A percentile compares a stretch with the other conserved stretches of the same genome.
phyloP scores from a whole-genome alignment of 352 stramenopile genomes.

The Pythium brachiatum region DNA sequence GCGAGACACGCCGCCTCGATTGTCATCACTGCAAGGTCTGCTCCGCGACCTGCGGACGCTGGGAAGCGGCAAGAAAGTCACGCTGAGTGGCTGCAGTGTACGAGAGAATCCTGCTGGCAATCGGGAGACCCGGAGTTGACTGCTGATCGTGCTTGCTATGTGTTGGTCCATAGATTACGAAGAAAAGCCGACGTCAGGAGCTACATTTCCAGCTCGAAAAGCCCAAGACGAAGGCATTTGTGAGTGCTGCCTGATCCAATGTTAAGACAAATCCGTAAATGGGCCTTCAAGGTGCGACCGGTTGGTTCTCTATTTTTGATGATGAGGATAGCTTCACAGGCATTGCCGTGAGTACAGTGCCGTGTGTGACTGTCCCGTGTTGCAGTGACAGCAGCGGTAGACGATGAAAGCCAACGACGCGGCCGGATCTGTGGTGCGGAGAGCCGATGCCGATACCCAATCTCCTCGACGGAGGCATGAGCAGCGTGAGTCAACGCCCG shows the following conservation, averaged over 20 bases:
- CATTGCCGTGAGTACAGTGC: too few species aligned
- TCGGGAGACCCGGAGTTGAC: too few species aligned
- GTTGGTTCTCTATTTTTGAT: background rate
- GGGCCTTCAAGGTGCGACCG: too few species aligned
- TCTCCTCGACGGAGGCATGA: background rate
- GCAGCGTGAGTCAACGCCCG: background rate
- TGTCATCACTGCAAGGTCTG: slow-evolving; percentile 49
- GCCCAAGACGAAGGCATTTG: background rate
- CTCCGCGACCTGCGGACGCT: slow-evolving; percentile 44
- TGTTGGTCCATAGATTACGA: slow-evolving; percentile 20
- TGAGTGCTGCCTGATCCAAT: background rate
- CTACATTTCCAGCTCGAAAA: slow-evolving; percentile 26
- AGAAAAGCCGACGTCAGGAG: slow-evolving; percentile 14
- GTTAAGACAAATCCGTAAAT: background rate
- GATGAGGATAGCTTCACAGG: background rate
- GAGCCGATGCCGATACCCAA: background rate
- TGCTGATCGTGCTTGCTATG: background rate
- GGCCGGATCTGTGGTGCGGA: background rate
- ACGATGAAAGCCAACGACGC: background rate
- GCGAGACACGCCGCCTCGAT: slow-evolving; percentile 56
- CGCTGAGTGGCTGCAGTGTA: slow-evolving; percentile 65
- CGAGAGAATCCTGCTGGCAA: slow-evolving; percentile 9
- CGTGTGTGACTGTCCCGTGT: too few species aligned
- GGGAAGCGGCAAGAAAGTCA: slow-evolving; percentile 65
- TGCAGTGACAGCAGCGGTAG: too few species aligned